Percentiles rank a stretch among this genome's conserved stretches.
phyloP scores from a whole-genome alignment of 2,329 filamentous ascomycete genomes.

The Fusarium transvaalense region DNA sequence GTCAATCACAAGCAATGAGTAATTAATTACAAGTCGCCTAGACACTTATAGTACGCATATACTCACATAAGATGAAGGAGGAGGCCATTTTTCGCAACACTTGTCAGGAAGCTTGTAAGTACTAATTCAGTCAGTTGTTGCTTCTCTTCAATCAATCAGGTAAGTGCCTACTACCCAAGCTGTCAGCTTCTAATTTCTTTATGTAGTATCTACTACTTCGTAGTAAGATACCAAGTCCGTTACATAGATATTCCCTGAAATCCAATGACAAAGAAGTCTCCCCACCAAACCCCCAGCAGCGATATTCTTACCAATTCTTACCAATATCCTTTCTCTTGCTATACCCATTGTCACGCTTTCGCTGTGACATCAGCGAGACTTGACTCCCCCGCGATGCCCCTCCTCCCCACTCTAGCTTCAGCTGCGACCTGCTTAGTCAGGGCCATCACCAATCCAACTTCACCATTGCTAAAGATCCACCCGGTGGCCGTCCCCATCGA shows the following conservation, averaged over 20 bases:
- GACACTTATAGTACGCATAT: background rate
- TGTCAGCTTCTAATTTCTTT: background rate
- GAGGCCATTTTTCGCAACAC: background rate
- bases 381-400: constrained; percentile 27
- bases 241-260: too few relatives aligned
- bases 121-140: background rate
- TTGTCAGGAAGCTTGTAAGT: background rate
- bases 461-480: constrained; percentile 26
- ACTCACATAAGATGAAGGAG: background rate
- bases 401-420: constrained; percentile 25
- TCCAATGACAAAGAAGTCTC: background rate
- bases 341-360: background rate
- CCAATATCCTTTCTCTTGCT: constrained; percentile 1
- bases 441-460: constrained; percentile 5
- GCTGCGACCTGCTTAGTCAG: constrained; percentile 41
- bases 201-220: too few relatives aligned
- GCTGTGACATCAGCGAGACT: constrained; percentile 25
- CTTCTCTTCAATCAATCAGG: background rate
- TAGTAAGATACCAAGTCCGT: too few relatives aligned
- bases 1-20: background rate
- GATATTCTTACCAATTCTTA: constrained; percentile 20
- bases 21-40: background rate
- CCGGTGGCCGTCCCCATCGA: constrained; percentile 16
- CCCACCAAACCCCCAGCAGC: background rate
- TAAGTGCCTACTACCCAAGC: background rate